These are phyloP conservation scores for Cryphonectria japonica DNA, from an alignment of 2,329 filamentous ascomycete genomes.

Conservation along the genomic window DNA sequence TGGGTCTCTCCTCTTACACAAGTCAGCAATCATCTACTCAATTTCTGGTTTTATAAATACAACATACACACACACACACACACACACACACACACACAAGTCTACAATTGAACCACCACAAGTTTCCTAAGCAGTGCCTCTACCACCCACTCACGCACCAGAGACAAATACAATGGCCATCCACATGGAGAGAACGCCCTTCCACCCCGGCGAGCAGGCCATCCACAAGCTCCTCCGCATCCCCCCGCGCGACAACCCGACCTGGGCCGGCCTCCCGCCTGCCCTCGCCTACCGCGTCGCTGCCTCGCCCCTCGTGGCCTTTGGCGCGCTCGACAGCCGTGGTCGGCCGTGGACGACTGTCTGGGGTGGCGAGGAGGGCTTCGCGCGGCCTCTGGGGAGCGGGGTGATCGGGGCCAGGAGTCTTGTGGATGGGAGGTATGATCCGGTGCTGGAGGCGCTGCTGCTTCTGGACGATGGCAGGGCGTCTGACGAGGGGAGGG, in stretches of 20 bases:
- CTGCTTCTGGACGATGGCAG: slow-evolving; percentile 34
- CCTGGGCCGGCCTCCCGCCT: slow-evolving; percentile 62
- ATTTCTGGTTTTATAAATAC: not conserved
- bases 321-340: slow-evolving; percentile 71
- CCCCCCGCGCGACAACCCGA: slow-evolving; percentile 60
- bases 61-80: too few relatives aligned
- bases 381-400: slow-evolving; percentile 65
- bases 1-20: too few relatives aligned
- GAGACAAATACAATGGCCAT: slow-evolving; percentile 11
- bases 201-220: slow-evolving; percentile 68
- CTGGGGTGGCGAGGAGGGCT: slow-evolving; percentile 74
- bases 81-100: too few relatives aligned
- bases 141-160: too few relatives aligned
- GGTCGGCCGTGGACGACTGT: slow-evolving; percentile 76
- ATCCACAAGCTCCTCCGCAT: slow-evolving; percentile 67
- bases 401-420: slow-evolving; percentile 58
- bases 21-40: too few relatives aligned
- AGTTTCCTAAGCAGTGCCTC: too few relatives aligned
- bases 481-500: slow-evolving; percentile 5
- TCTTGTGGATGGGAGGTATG: slow-evolving; percentile 61
- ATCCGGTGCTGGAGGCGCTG: slow-evolving; percentile 70
- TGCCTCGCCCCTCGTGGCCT: slow-evolving; percentile 68
- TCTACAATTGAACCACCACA: too few relatives aligned
- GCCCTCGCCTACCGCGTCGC: slow-evolving; percentile 64
- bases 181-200: slow-evolving; percentile 39